phyloP scores from a whole-genome alignment of 495 filamentous ascomycete genomes.

The Aspergillus steynii region DNA sequence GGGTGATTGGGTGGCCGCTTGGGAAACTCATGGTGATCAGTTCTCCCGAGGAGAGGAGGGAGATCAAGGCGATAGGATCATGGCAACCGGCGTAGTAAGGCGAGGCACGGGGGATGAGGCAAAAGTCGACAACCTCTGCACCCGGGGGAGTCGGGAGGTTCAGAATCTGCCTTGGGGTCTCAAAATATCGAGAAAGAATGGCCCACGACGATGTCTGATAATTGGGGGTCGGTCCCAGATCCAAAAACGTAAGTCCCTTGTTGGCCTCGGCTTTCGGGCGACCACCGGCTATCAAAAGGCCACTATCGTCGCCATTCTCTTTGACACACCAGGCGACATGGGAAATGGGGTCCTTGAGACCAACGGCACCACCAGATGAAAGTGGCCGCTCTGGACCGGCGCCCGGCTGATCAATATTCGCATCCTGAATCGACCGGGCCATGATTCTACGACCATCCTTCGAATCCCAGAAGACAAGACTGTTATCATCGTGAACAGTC shows the following conservation, averaged over 20 bases:
- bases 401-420: constrained; percentile 65
- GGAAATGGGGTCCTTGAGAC: constrained; percentile 68
- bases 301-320: constrained; percentile 89
- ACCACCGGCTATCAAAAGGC: constrained; percentile 82
- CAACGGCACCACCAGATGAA: constrained; percentile 42
- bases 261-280: constrained; percentile 58
- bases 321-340: constrained; percentile 89
- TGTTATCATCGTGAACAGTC: constrained; percentile 86
- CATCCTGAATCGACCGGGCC: constrained; percentile 75
- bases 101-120: constrained; percentile 73
- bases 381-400: constrained; percentile 42
- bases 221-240: constrained; percentile 83
- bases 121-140: constrained; percentile 78
- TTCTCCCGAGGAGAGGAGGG: constrained; percentile 81
- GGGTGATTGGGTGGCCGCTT: constrained; percentile 82
- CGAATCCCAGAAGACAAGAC: constrained; percentile 89
- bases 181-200: constrained; percentile 72
- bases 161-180: constrained; percentile 63
- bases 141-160: constrained; percentile 78
- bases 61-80: constrained; percentile 84
- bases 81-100: constrained; percentile 86
- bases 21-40: constrained; percentile 87
- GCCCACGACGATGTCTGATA: constrained; percentile 92
- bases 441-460: constrained; percentile 86
- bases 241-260: constrained; percentile 82